Percentiles rank a stretch among this genome's conserved stretches.
These are phyloP conservation scores for Sporothrix pseudoabietina DNA, from an alignment of 2,329 filamentous ascomycete species.

Conservation along the genomic window DNA sequence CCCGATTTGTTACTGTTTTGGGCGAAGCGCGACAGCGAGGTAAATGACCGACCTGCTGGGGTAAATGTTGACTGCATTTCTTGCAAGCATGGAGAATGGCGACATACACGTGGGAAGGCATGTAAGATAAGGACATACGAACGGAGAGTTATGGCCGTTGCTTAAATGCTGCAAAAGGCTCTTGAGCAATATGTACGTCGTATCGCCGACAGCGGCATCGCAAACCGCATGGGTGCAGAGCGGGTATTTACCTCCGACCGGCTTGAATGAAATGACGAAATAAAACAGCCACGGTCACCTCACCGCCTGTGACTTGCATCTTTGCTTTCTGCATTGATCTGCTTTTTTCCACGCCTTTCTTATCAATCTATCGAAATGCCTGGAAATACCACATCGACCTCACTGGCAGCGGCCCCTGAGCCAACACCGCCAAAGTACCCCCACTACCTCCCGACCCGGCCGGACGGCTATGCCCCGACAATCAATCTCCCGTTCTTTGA, in stretches of 20 bases:
- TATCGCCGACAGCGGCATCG: constrained; percentile 1
- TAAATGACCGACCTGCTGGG: neutral
- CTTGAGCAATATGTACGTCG: neutral
- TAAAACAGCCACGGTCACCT: neutral
- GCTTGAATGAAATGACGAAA: neutral
- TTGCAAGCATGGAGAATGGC: neutral
- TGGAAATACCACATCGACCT: neutral
- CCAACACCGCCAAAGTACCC: constrained; percentile 48
- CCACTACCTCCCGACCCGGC: constrained; percentile 66
- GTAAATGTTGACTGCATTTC: neutral
- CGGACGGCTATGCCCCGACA: constrained; percentile 60
- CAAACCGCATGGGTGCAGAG: neutral
- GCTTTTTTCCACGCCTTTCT: neutral
- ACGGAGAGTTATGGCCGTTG: neutral
- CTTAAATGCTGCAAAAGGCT: neutral
- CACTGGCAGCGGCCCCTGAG: neutral
- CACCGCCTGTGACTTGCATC: neutral
- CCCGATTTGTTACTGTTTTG: neutral
- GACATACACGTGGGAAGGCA: neutral
- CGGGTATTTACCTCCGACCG: neutral
- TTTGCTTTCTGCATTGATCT: neutral
- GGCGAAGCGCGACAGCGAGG: neutral
- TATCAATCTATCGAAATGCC: neutral
- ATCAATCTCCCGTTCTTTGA: constrained; percentile 59
- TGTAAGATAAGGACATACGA: neutral